phyloP scores from a whole-genome alignment of 2,329 filamentous ascomycete genomes.

The Beauveria pseudobassiana region DNA sequence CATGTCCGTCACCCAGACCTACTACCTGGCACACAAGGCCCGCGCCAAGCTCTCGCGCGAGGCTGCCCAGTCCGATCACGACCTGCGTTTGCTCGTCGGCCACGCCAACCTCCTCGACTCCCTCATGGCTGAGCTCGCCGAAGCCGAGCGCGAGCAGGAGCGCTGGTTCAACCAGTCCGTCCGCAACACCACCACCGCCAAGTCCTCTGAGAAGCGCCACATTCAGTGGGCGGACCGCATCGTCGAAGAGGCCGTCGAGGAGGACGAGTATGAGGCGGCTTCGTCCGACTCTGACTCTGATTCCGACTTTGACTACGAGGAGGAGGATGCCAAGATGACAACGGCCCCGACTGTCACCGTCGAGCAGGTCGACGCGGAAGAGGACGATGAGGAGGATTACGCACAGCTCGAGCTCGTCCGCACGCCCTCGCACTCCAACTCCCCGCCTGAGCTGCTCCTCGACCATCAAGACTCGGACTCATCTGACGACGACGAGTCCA shows the following conservation, averaged over 20 bases:
- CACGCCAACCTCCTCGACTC: conserved; percentile 97
- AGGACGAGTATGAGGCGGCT: conserved; percentile 54
- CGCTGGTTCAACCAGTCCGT: conserved; percentile 97
- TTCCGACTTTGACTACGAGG: conserved; percentile 41
- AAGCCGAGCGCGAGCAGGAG: conserved; percentile 92
- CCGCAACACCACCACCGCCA: conserved; percentile 42
- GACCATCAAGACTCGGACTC: conserved; percentile 63
- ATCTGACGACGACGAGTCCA: conserved; percentile 61
- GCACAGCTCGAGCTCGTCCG: conserved; percentile 60
- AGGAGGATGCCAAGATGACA: conserved; percentile 48
- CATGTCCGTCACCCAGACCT: conserved; percentile 97
- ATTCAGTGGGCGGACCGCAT: conserved; percentile 83
- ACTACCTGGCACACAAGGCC: conserved; percentile 96
- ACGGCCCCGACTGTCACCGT: conserved; percentile 36
- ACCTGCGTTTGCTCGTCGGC: conserved; percentile 89
- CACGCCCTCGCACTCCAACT: conserved; percentile 57
- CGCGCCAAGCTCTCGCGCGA: conserved; percentile 91
- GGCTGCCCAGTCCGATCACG: conserved; percentile 84
- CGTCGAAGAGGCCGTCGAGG: conserved; percentile 43
- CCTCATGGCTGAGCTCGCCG: conserved; percentile 84
- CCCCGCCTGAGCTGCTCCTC: conserved; percentile 62
- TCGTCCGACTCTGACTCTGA: conserved; percentile 45
- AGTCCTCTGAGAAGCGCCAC: conserved; percentile 54
- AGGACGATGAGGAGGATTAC: conserved; percentile 52
- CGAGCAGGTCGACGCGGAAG: conserved; percentile 34